Percentiles rank a stretch among this genome's conserved stretches.
These are phyloP conservation scores for Medakamo hakoo DNA, from an alignment of 139 green algal species.

Conservation along the genomic window DNA sequence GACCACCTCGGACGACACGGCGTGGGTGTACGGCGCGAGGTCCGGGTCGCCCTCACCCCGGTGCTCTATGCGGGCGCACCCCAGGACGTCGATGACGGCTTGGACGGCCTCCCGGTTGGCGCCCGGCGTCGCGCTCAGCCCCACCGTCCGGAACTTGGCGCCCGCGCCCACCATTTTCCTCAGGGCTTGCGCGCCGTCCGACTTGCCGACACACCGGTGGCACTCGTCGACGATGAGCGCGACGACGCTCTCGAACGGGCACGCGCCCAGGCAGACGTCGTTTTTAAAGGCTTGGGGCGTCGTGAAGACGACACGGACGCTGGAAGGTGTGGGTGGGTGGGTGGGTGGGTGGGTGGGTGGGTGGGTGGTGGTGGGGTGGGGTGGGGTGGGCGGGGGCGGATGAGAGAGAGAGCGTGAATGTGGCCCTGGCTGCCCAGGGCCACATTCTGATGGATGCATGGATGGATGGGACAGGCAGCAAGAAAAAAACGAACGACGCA, in stretches of 20 bases:
- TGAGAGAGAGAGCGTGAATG: no score
- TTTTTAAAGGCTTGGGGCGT: slow-evolving; percentile 82
- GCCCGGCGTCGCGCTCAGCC: slow-evolving; percentile 79
- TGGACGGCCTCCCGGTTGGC: slow-evolving; percentile 34
- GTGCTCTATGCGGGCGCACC: neutral
- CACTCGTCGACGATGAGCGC: slow-evolving; percentile 91
- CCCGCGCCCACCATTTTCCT: slow-evolving; percentile 25
- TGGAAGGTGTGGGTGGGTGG: no score
- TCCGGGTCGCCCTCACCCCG: neutral
- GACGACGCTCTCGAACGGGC: slow-evolving; percentile 43
- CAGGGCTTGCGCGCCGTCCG: slow-evolving; percentile 36
- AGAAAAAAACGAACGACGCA: no score
- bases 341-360: no score
- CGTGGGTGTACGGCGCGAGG: neutral
- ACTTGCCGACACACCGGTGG: slow-evolving; percentile 42
- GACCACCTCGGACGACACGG: neutral
- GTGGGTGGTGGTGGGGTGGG: no score
- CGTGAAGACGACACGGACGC: slow-evolving; percentile 72
- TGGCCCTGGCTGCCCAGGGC: no score
- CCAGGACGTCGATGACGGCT: slow-evolving; percentile 4
- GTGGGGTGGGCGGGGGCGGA: no score
- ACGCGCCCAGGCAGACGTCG: slow-evolving; percentile 57
- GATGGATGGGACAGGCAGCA: no score
- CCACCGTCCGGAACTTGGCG: slow-evolving; percentile 60
- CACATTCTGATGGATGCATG: no score